Conservation (phyloP, 768 basidiomycete genomes). For the Tulasnella sp. region DNA sequence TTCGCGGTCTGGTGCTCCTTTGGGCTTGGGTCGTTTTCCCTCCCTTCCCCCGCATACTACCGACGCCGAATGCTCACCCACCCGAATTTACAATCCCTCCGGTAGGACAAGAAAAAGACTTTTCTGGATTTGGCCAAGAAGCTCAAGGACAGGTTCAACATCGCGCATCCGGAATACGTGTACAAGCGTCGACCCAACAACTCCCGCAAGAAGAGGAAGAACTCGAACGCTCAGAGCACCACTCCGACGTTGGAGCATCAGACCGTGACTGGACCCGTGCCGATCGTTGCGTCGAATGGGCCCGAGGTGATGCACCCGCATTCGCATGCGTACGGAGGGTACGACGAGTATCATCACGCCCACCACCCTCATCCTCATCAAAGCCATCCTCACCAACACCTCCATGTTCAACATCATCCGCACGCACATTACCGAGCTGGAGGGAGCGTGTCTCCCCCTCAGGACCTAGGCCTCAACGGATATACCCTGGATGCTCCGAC, state of each 20-base stretch:
- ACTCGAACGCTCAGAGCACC: slow-evolving; percentile 3
- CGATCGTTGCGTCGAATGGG: background rate
- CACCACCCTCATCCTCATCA: background rate
- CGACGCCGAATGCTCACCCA: background rate
- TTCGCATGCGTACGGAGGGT: background rate
- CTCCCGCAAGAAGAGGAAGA: slow-evolving; percentile 50
- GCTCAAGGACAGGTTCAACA: slow-evolving; percentile 76
- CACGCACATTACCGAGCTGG: background rate
- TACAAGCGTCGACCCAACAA: slow-evolving; percentile 83
- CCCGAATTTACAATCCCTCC: background rate
- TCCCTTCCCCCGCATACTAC: background rate
- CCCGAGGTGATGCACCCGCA: background rate
- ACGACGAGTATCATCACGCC: background rate
- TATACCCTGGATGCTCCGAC: background rate
- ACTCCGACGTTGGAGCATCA: background rate
- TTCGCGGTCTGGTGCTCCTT: background rate
- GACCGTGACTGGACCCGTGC: background rate
- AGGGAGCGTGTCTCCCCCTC: background rate
- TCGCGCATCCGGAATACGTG: slow-evolving; percentile 80
- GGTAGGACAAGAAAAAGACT: slow-evolving; percentile 69
- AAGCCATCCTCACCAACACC: background rate
- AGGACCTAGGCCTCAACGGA: background rate
- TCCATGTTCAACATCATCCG: background rate
- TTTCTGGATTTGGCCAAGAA: slow-evolving; percentile 80
- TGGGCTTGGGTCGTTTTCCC: background rate